These are phyloP conservation scores for Rhodotorula sp. DNA, from an alignment of 1,284 basidiomycete species.

Conservation along the genomic window DNA sequence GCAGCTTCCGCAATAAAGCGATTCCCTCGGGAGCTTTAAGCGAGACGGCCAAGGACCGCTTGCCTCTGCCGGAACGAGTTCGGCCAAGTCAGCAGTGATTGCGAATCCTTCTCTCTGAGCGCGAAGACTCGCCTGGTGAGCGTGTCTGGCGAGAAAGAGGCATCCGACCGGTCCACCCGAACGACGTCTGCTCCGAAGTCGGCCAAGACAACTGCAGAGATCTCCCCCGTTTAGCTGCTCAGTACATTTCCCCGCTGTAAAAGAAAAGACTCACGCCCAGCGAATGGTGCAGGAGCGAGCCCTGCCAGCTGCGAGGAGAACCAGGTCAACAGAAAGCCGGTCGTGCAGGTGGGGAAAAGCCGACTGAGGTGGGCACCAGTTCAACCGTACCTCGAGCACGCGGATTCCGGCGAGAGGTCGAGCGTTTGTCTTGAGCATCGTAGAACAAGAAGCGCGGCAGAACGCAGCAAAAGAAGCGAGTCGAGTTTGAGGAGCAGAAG, in stretches of 20 bases:
- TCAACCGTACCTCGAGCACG: slow-evolving; percentile 29
- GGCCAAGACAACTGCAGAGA: slow-evolving; percentile 60
- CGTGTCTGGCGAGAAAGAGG: slow-evolving; percentile 44
- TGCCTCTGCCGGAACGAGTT: slow-evolving; percentile 52
- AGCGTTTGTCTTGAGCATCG: background rate
- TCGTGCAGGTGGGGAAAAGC: slow-evolving; percentile 6
- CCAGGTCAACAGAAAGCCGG: background rate
- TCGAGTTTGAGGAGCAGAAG: background rate
- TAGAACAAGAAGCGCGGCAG: background rate
- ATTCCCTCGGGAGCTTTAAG: slow-evolving; percentile 56
- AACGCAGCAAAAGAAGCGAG: too few relatives aligned
- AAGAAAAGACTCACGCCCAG: slow-evolving; percentile 50
- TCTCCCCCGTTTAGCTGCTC: too few relatives aligned
- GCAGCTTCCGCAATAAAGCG: slow-evolving; percentile 60
- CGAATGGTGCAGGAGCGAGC: slow-evolving; percentile 76
- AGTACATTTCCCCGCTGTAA: too few relatives aligned
- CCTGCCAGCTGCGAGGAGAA: slow-evolving; percentile 67
- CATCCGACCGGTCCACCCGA: slow-evolving; percentile 64
- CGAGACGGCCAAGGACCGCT: slow-evolving; percentile 11
- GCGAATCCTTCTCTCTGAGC: background rate
- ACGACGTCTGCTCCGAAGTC: slow-evolving; percentile 77
- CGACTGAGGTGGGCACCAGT: background rate
- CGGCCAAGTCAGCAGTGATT: slow-evolving; percentile 15
- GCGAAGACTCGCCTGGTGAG: slow-evolving; percentile 24
- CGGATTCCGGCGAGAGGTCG: slow-evolving; percentile 30